Conservation (phyloP, 2,329 filamentous ascomycete genomes). For the Acephala macrosclerotiorum region DNA sequence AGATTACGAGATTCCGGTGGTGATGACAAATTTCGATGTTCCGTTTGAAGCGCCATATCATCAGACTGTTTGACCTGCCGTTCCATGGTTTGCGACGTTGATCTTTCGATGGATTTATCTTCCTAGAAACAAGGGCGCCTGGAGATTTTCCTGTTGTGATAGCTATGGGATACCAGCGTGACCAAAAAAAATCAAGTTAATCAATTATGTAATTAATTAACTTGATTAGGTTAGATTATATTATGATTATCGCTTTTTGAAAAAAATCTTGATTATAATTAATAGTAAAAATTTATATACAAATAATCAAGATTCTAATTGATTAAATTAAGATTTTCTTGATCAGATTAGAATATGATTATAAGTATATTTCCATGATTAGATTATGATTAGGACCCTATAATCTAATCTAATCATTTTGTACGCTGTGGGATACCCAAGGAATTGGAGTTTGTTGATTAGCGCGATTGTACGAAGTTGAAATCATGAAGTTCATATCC, state of each 20-base stretch:
- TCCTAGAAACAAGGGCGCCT: constrained; percentile 46
- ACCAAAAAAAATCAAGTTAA: no score
- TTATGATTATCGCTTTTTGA: no score
- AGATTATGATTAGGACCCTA: no score
- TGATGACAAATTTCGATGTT: constrained; percentile 33
- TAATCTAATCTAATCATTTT: no score
- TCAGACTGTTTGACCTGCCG: constrained; percentile 36
- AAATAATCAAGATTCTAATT: no score
- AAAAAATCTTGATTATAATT: no score
- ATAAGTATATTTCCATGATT: no score
- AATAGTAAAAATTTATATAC: no score
- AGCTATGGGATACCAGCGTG: constrained; percentile 43
- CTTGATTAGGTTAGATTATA: no score
- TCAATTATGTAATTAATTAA: no score
- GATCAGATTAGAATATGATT: no score
- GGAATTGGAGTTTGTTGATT: constrained; percentile 48
- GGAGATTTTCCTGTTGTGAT: constrained; percentile 47
- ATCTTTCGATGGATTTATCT: constrained; percentile 47
- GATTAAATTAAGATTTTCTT: no score
- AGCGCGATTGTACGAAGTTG: background rate
- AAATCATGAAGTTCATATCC: background rate
- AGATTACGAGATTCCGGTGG: constrained; percentile 33
- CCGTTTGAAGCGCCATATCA: constrained; percentile 42
- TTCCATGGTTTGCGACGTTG: constrained; percentile 40
- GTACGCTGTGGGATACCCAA: constrained; percentile 43